A percentile compares a stretch with the other conserved stretches of the same genome.
These are phyloP conservation scores for Phytophthora capsici DNA, from an alignment of 352 stramenopile genomes.

Conservation along the genomic window DNA sequence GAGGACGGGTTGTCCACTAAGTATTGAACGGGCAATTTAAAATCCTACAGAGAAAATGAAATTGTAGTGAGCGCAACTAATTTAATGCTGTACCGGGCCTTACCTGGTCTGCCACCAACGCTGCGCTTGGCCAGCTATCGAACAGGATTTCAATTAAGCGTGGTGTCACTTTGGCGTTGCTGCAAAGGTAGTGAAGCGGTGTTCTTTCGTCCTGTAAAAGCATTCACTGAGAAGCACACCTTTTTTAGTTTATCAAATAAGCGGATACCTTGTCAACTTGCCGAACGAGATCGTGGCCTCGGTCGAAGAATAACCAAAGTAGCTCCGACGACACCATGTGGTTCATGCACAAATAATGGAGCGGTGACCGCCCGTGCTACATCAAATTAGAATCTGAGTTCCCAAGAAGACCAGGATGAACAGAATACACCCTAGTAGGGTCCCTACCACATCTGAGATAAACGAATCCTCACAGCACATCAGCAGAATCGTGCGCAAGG, in stretches of 20 bases:
- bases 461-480: slow-evolving; percentile 53
- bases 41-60: slow-evolving; percentile 41
- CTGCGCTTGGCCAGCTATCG: slow-evolving; percentile 65
- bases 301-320: slow-evolving; percentile 78
- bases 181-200: slow-evolving; percentile 69
- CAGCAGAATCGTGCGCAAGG: slow-evolving; percentile 50
- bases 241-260: not conserved
- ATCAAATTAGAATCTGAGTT: not conserved
- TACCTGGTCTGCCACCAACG: slow-evolving; percentile 62
- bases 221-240: not conserved
- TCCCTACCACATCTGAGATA: slow-evolving; percentile 51
- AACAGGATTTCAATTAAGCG: slow-evolving; percentile 74
- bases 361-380: slow-evolving; percentile 61
- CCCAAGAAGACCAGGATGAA: not conserved
- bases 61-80: not conserved
- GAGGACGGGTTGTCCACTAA: slow-evolving; percentile 69
- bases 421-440: slow-evolving; percentile 8
- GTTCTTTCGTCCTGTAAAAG: slow-evolving; percentile 55
- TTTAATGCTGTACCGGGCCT: not conserved
- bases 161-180: slow-evolving; percentile 53
- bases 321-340: slow-evolving; percentile 55
- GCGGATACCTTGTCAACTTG: slow-evolving; percentile 56
- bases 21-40: slow-evolving; percentile 77
- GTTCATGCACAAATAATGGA: slow-evolving; percentile 83
- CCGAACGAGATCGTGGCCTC: slow-evolving; percentile 53